These are phyloP conservation scores for Aspergillus sclerotialis DNA, from an alignment of 2,329 filamentous ascomycete species.

Conservation along the genomic window DNA sequence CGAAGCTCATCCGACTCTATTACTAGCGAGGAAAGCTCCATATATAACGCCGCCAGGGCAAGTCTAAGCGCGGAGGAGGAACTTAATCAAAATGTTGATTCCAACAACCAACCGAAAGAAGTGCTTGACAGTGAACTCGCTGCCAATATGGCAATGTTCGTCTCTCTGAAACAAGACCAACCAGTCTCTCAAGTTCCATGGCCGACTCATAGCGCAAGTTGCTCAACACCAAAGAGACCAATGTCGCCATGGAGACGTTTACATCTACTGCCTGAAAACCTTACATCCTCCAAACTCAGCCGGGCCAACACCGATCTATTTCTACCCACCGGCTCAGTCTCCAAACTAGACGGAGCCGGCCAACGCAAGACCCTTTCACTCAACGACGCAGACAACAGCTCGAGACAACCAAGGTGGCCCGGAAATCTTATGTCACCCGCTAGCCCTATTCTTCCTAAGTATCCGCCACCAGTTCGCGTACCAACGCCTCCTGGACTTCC, in stretches of 20 bases:
- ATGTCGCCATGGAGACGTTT: slow-evolving; percentile 15
- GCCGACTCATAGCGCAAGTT: neutral
- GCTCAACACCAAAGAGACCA: slow-evolving; percentile 1
- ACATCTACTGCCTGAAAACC: slow-evolving; percentile 9
- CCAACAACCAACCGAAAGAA: slow-evolving; percentile 6
- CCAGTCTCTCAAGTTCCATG: too few relatives aligned
- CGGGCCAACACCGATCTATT: neutral
- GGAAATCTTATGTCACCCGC: slow-evolving; percentile 19
- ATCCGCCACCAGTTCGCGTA: slow-evolving; percentile 30
- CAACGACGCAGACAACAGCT: slow-evolving; percentile 14
- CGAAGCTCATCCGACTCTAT: slow-evolving; percentile 18
- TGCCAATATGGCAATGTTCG: slow-evolving; percentile 23
- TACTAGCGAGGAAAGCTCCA: slow-evolving; percentile 29
- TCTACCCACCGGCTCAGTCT: neutral
- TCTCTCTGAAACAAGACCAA: slow-evolving; percentile 12
- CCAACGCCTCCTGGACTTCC: slow-evolving; percentile 40
- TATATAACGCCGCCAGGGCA: slow-evolving; percentile 30
- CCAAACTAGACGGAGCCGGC: slow-evolving; percentile 1
- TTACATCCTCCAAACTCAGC: neutral
- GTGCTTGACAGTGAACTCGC: slow-evolving; percentile 16
- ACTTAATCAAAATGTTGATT: slow-evolving; percentile 4
- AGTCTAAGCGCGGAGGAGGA: slow-evolving; percentile 21
- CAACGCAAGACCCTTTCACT: slow-evolving; percentile 20
- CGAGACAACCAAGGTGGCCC: slow-evolving; percentile 17
- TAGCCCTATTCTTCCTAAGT: slow-evolving; percentile 24